Evolutionary conservation across 2,329 filamentous ascomycete genomes (phyloP).

Genomic region (Coniochaeta sp.): DNA sequence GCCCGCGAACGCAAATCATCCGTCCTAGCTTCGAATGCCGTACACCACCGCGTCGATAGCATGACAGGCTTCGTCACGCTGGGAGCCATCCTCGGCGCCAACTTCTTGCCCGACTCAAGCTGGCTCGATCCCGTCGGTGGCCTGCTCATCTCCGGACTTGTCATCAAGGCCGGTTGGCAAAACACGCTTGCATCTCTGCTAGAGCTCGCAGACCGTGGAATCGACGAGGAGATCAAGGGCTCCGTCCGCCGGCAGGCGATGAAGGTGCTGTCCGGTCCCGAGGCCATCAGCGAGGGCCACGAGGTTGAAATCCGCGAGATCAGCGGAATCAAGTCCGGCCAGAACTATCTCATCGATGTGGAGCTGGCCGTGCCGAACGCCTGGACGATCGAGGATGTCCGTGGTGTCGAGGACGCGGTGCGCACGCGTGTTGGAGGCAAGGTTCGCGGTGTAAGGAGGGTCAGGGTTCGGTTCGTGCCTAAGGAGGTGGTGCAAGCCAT

Average conservation of each 20-base stretch:
- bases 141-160: slow-evolving; percentile 85
- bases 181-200: slow-evolving; percentile 78
- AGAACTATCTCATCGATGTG: slow-evolving; percentile 90
- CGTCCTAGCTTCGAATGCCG: slow-evolving; percentile 88
- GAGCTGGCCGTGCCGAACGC: slow-evolving; percentile 71
- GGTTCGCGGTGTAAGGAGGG: slow-evolving; percentile 74
- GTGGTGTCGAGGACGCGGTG: slow-evolving; percentile 64
- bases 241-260: slow-evolving; percentile 60
- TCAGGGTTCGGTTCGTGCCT: slow-evolving; percentile 77
- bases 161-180: slow-evolving; percentile 79
- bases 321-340: slow-evolving; percentile 88
- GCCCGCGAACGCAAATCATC: slow-evolving; percentile 91
- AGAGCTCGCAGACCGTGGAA: slow-evolving; percentile 83
- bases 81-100: slow-evolving; percentile 80
- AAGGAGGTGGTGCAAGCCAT: slow-evolving; percentile 48
- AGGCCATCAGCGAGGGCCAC: slow-evolving; percentile 37
- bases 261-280: slow-evolving; percentile 38
- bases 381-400: slow-evolving; percentile 68
- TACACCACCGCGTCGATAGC: slow-evolving; percentile 94
- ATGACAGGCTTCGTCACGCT: slow-evolving; percentile 91
- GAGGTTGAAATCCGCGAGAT: slow-evolving; percentile 68
- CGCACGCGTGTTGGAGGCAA: slow-evolving; percentile 65
- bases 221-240: slow-evolving; percentile 75
- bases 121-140: slow-evolving; percentile 96
- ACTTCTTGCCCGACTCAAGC: slow-evolving; percentile 73